phyloP scores from a whole-genome alignment of 345 rosid genomes.

The Eucalyptus victrix region DNA sequence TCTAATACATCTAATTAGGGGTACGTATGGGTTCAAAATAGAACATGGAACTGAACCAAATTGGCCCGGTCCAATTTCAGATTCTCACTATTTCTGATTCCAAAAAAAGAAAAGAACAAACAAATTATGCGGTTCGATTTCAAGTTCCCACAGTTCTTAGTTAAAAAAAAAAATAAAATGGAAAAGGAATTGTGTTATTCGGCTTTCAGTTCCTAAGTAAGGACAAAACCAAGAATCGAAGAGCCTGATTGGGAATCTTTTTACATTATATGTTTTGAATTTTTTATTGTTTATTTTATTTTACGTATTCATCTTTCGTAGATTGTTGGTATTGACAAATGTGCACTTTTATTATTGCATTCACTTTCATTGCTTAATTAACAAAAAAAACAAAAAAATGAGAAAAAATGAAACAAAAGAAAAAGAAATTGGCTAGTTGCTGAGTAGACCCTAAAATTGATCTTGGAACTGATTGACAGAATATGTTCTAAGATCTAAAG shows the following conservation, averaged over 20 bases:
- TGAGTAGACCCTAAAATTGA: neutral
- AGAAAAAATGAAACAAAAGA: neutral
- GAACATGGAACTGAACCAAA: neutral
- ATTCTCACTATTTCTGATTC: neutral
- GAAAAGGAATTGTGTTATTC: neutral
- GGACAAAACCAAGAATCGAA: neutral
- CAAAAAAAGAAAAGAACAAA: accelerated
- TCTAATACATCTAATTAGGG: neutral
- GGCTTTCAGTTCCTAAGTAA: neutral
- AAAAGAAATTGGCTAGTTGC: no score
- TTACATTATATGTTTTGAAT: neutral
- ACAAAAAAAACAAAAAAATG: no score
- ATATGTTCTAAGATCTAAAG: neutral
- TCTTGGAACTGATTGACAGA: neutral
- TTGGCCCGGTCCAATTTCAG: neutral
- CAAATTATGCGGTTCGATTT: no score
- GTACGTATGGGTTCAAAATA: neutral
- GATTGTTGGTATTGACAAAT: neutral
- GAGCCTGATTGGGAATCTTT: neutral
- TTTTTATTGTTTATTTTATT: no score
- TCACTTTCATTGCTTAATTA: neutral
- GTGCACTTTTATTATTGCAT: neutral
- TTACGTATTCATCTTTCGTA: no score
- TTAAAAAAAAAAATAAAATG: no score
- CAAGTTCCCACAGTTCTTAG: neutral